phyloP scores from a whole-genome alignment of 805 yeast genomes.

The Candida insectalens region DNA sequence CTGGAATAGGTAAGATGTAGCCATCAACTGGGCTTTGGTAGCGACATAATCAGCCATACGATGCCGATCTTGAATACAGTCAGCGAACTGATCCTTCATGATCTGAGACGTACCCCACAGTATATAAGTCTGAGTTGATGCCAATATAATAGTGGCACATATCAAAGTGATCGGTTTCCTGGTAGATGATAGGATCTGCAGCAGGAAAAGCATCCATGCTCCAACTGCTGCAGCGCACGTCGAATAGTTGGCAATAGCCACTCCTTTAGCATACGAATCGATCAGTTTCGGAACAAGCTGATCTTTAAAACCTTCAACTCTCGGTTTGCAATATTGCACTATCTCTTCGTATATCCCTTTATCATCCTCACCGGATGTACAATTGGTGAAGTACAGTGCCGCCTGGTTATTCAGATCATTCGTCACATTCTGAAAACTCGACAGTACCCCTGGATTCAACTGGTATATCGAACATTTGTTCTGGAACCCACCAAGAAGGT shows the following conservation, averaged over 20 bases:
- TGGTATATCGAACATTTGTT: conserved; percentile 1
- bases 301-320: background rate
- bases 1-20: conserved; percentile 32
- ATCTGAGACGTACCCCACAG: conserved; percentile 35
- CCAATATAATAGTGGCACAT: conserved; percentile 46
- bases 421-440: background rate
- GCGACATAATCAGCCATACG: conserved; percentile 30
- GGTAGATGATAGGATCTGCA: conserved; percentile 45
- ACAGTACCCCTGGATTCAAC: conserved; percentile 1
- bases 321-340: background rate
- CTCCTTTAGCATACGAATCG: conserved; percentile 29
- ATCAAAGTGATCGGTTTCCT: conserved; percentile 50
- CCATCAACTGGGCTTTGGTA: conserved; percentile 26
- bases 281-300: conserved; percentile 6
- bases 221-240: conserved; percentile 46
- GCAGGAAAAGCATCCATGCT: conserved; percentile 60
- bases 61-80: conserved; percentile 43
- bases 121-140: conserved; percentile 44
- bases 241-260: conserved; percentile 38
- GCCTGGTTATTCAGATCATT: background rate
- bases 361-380: background rate
- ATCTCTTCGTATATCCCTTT: background rate
- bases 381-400: conserved; percentile 1
- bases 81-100: conserved; percentile 39
- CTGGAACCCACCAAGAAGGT: too few relatives aligned